Base-by-base conservation (phyloP, 2,329 filamentous ascomycete species). In the Phoma sp. region DNA sequence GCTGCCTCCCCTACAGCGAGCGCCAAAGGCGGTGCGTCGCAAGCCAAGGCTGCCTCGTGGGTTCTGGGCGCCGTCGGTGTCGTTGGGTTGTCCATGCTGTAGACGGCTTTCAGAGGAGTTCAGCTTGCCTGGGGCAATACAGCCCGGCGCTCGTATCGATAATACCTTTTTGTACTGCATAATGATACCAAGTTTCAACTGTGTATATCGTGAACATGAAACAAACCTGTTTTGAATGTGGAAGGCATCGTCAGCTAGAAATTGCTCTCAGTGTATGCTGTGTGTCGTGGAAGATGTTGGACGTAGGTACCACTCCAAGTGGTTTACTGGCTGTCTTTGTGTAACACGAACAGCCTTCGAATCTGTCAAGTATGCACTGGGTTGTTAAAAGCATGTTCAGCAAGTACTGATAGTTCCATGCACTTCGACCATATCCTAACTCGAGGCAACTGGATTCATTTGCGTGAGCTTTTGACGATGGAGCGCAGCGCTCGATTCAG, bases 1-100 rank as follows among this genome's bases (percentile, higher is more conserved):
- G 55, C 61, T 36, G 41, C 64, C 12, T 56, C 60, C 21, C 33
- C 68, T 7, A 58, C 53, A 39, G 37, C 60, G 4, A 63, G 51
- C 25, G 17, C 54, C 6, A 52, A 41, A 17, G 67, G 63, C 36
- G 65, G 68, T 36, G 73, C 73, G 15, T 37, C 68, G 19, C 67
- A 70, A 41, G 64, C 62, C n/a, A 73, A 70, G 36, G 63, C 67
- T 21, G 67, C 63, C 22, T 66, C 69, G 6, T 76, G 74, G 72
- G 51, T 67, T 6, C 25, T 77, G 48, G 74, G 73, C 33, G 74
- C 68, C 25, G 67, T 69, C 43, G 75, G 73, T 40, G 25, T 75
- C 15, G 72, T 64, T 25, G 72, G 67, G 17, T 43, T 74, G 22
- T 67, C 65, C 22, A 49, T 73, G 53, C 43, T 75, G 32, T 73